Evolutionary conservation across 805 yeast genomes (phyloP), one percentile per base, ranked within the genome.

Genomic region (Pichia exigua): DNA sequence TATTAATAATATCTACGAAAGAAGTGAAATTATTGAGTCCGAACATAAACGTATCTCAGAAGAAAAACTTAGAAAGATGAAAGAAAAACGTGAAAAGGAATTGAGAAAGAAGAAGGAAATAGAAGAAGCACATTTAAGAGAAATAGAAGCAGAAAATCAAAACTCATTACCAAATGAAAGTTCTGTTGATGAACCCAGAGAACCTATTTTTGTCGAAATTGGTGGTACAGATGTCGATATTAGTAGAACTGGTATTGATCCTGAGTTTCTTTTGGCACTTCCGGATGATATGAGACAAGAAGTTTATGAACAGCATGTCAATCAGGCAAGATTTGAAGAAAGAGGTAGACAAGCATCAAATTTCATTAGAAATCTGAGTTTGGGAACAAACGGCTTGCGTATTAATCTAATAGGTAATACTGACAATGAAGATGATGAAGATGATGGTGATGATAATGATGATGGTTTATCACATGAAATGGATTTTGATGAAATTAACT

Each of bases 201-300:
- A 76, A 17, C 91, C 95, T 0, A 73, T 86, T 0, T 77, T 75
- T 71, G 89, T 91, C 3, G 73, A 73, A 13, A 84, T 91, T 57
- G 90, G 89, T 39, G 95, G 85, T 24, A 68, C 83, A 27, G 82
- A 82, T 47, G 90, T 91, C 38, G 95, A 91, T 62, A 86, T 91
- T 39, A 78, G 91, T 42, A 95, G 94, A 0, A 83, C 96, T 3
- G 97, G 87, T 50, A 88, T 91, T 53, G 97, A 91, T 67, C 95
- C 96, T 0, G 92, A 87, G 58, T 91, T 89, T 64, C 73, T 91
- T 54, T 85, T 84, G 59, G 97, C 96, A 0, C 73, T 91, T 39
- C 97, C 97, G 0, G 96, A 88, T 44, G 94, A 87, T 49, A 86
- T 91, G 87, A 73, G 97, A 47, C 95, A 89, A 56, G 97, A 91